A percentile compares a stretch with the other conserved stretches of the same genome.
Evolutionary conservation across 108 stramenopile genomes (phyloP).

Genomic region (Schizochytrium sp.): DNA sequence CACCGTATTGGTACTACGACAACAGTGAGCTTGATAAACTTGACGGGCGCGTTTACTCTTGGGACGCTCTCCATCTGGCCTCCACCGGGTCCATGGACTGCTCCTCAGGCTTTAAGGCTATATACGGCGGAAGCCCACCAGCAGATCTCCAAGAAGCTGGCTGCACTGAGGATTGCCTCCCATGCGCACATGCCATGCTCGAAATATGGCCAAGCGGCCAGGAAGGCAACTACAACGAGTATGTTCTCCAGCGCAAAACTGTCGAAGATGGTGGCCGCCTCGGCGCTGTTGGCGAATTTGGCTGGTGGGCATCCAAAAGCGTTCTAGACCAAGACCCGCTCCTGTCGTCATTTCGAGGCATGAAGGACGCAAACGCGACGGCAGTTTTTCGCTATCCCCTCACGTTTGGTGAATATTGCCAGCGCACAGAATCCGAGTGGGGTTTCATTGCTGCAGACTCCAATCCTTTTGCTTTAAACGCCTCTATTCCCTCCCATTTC

Average conservation of each 20-base stretch:
- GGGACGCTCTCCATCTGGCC: not conserved
- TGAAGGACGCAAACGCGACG: not conserved
- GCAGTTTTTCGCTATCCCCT: not conserved
- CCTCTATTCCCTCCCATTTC: not conserved
- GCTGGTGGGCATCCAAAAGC: not conserved
- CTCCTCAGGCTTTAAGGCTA: not conserved
- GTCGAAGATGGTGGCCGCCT: not conserved
- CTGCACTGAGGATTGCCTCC: not conserved
- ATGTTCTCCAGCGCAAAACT: not conserved
- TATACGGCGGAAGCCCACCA: not conserved
- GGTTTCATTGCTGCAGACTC: not conserved
- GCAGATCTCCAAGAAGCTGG: not conserved
- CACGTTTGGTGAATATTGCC: not conserved
- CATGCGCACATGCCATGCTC: conserved; percentile 9
- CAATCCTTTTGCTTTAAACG: not conserved
- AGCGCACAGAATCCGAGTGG: not conserved
- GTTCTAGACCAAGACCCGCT: not conserved
- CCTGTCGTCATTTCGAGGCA: not conserved
- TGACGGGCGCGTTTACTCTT: not conserved
- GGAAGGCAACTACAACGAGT: not conserved
- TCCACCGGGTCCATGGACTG: conserved; percentile 3
- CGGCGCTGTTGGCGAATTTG: not conserved
- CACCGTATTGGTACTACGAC: not conserved
- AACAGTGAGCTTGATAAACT: not conserved
- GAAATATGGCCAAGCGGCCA: not conserved